Base-by-base conservation (phyloP, 441 rosid species). In the Erysimum pusillum region DNA sequence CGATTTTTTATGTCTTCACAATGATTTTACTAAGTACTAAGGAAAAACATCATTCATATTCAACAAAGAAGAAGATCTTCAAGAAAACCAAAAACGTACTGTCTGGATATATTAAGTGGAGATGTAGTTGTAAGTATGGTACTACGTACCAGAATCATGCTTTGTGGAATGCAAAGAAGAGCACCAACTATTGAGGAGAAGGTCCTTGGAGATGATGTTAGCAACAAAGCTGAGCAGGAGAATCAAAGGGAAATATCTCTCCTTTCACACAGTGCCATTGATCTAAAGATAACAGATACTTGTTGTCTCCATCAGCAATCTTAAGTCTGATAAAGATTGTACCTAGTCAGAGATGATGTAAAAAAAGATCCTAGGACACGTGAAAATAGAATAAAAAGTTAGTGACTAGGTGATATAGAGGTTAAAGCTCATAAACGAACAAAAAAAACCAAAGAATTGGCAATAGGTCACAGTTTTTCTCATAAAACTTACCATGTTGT, bases 71-170 rank as follows among this genome's bases (percentile, higher is more conserved):
- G 1, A 22, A 22, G 25, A 22, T 22, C 25, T 22, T 22, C 25
- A 22, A 2, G 25, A 22, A 22, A 22, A 22, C 25, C 25, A 22
- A 22, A 22, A 22, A 22, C 25, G 2, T 22, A 35, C 48, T 42
- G 4, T 42, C 48, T 48, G 53, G 25, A 49, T 51, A 51, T 51
- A 51, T 51, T 51, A 51, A 17, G 46, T 60, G 14, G 36, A 36
- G 31, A 60, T 20, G 12, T 38, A 20, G 11, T 45, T 31, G 38
- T 42, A 13, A 44, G 6, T 44, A 15, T 44, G 69, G 28, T 63
- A 45, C 22, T 25, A 63, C 54, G 41, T n/a, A 63, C 39, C 54
- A 44, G 54, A 32, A 60, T 57, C 62, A 57, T 57, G 10, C 7
- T 25, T 54, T 3, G 15, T 54, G 0, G 36, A 54, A 54, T 54